These are phyloP conservation scores for Dentiscutata heterogama DNA, from an alignment of 371 early-diverging fungal genomes.

Conservation along the genomic window DNA sequence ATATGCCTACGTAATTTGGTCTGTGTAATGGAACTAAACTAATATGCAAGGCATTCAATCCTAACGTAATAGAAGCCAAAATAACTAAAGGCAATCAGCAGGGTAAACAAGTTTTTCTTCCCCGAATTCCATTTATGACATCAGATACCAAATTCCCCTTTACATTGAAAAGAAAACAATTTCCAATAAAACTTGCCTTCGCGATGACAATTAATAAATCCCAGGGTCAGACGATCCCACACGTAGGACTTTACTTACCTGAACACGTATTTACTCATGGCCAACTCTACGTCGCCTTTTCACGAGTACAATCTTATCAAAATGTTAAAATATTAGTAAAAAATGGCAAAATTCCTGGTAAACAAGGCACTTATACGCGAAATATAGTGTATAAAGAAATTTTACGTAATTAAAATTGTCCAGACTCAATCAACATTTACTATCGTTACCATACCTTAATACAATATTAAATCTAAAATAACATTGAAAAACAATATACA, in stretches of 20 bases:
- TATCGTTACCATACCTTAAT: too few relatives aligned
- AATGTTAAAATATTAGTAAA: not conserved
- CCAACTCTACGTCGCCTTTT: constrained; percentile 49
- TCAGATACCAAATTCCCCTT: not conserved
- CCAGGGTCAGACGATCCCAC: constrained; percentile 49
- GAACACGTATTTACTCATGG: constrained; percentile 43
- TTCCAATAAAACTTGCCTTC: constrained; percentile 40
- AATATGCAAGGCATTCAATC: constrained; percentile 16
- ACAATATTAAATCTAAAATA: too few relatives aligned
- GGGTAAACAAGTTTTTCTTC: not conserved
- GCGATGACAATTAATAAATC: constrained; percentile 28
- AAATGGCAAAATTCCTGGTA: not conserved
- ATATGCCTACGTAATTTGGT: constrained; percentile 53
- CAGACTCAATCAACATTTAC: too few relatives aligned
- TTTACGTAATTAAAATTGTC: not conserved
- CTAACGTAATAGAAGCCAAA: not conserved
- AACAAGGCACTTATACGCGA: not conserved
- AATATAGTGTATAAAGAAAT: constrained; percentile 29
- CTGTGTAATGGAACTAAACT: constrained; percentile 54
- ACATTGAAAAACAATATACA: too few relatives aligned
- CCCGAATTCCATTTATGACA: constrained; percentile 6
- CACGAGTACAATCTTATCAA: constrained; percentile 5
- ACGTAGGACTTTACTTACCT: constrained; percentile 41
- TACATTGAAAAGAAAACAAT: constrained; percentile 30
- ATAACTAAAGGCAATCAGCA: not conserved